Percentiles rank a stretch among this genome's conserved stretches.
These are phyloP conservation scores for Akanthomyces uredinophilus DNA, from an alignment of 2,329 filamentous ascomycete genomes.

Conservation along the genomic window DNA sequence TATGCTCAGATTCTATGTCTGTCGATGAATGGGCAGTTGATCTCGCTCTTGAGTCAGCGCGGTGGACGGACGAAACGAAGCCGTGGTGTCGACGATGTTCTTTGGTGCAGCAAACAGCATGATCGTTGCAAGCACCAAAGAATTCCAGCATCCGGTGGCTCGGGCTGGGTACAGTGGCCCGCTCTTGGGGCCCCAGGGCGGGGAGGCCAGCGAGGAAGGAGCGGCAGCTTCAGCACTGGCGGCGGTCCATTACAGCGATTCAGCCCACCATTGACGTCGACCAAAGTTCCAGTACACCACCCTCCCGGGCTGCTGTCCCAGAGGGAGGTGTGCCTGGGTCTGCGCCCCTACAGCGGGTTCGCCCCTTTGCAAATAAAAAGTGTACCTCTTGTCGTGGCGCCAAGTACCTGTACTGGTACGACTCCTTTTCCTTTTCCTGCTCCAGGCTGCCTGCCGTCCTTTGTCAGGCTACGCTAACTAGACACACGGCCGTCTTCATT, in stretches of 20 bases:
- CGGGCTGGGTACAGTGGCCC: neutral
- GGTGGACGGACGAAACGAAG: neutral
- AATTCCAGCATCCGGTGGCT: neutral
- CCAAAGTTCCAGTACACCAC: neutral
- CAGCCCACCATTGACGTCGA: neutral
- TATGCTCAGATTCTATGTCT: neutral
- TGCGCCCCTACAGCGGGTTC: neutral
- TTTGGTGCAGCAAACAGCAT: neutral
- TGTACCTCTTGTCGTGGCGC: neutral
- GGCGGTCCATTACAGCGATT: neutral
- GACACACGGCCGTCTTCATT: conserved; percentile 5
- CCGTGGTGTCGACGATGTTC: neutral
- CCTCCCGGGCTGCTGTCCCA: too few relatives aligned
- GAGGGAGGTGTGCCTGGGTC: neutral
- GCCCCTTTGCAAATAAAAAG: neutral
- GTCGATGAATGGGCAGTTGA: neutral
- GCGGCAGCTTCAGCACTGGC: neutral
- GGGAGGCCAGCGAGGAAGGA: neutral
- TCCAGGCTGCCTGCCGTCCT: neutral
- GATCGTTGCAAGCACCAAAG: neutral
- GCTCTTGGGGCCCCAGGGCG: too few relatives aligned
- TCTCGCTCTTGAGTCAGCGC: neutral
- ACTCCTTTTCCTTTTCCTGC: neutral
- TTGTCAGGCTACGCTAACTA: conserved; percentile 6
- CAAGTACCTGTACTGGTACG: conserved; percentile 5